Evolutionary conservation across 2,329 filamentous ascomycete species (phyloP).

Genomic region (Fusarium brevicatenulatum): DNA sequence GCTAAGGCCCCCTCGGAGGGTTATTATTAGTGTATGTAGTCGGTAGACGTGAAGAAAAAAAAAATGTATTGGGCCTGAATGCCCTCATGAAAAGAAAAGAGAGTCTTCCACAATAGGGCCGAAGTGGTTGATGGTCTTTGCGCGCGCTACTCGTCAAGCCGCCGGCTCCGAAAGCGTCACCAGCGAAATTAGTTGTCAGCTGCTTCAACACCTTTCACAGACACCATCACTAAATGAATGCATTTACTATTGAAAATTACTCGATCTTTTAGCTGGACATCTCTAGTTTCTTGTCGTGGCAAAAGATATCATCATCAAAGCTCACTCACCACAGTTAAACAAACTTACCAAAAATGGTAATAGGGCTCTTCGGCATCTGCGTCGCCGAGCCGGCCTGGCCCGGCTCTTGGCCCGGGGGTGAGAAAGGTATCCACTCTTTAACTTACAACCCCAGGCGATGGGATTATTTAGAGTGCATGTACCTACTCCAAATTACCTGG

Average conservation of each 20-base stretch:
- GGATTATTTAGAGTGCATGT: slow-evolving; percentile 1
- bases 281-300: slow-evolving; percentile 1
- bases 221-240: not conserved
- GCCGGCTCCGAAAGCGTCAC: not conserved
- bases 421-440: slow-evolving; percentile 5
- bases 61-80: slow-evolving; percentile 1
- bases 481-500: not conserved
- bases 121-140: slow-evolving; percentile 20
- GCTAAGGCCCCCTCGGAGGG: not conserved
- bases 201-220: not conserved
- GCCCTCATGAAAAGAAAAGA: not conserved
- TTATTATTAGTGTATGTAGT: not conserved
- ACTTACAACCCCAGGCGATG: slow-evolving; percentile 1
- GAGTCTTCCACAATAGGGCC: slow-evolving; percentile 29
- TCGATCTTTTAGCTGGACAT: not conserved
- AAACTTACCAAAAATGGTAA: slow-evolving; percentile 23
- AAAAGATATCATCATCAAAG: not conserved
- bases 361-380: slow-evolving; percentile 8
- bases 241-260: not conserved
- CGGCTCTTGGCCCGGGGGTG: slow-evolving; percentile 23
- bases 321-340: not conserved
- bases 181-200: not conserved
- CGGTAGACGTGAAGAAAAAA: not conserved
- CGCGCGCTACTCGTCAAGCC: slow-evolving; percentile 9
- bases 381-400: slow-evolving; percentile 35